Conservation (phyloP, 176 grass and related monocot genomes). For the Carex myosuroides region DNA sequence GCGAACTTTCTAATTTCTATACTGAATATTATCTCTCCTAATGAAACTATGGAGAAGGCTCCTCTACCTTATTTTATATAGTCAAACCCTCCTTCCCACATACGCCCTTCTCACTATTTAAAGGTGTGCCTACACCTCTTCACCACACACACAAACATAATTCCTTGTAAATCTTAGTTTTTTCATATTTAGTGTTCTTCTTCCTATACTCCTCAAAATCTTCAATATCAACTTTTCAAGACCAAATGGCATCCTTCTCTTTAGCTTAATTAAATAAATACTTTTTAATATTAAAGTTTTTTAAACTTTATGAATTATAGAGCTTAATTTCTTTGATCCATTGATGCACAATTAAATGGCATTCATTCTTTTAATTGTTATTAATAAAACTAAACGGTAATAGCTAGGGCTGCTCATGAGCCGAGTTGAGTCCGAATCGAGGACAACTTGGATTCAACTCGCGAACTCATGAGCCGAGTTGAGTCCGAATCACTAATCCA, state of each 20-base stretch:
- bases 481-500: no score
- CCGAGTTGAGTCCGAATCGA: no score
- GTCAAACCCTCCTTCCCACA: no score
- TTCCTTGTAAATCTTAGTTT: neutral
- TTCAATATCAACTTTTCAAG: neutral
- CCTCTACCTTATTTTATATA: neutral
- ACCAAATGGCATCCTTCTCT: slow-evolving; percentile 30
- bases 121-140: neutral
- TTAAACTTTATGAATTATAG: no score
- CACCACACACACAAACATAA: neutral
- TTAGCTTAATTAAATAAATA: neutral
- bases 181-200: neutral
- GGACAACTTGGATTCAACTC: no score
- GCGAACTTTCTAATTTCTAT: neutral
- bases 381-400: no score
- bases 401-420: no score
- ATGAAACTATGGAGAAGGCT: slow-evolving; percentile 3
- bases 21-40: neutral
- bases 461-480: no score
- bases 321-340: no score
- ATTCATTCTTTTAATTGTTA: no score
- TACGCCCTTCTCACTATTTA: neutral
- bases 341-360: no score
- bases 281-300: no score
- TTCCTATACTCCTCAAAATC: neutral